Percentiles rank a stretch among this genome's conserved stretches.
These are phyloP conservation scores for Atkinsonella texensis DNA, from an alignment of 2,329 filamentous ascomycete species.

Conservation along the genomic window DNA sequence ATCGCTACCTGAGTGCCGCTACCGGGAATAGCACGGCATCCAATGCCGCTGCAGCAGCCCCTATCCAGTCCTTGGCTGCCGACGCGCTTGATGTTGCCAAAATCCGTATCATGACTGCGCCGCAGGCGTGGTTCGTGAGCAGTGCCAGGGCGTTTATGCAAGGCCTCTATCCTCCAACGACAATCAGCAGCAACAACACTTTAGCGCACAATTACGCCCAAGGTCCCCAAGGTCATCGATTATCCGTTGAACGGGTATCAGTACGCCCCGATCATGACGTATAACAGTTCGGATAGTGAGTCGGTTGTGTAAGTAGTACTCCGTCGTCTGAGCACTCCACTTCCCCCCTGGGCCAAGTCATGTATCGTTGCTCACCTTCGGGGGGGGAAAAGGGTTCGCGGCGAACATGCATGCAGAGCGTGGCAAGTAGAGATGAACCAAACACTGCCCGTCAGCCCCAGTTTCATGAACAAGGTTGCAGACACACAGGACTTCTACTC, in stretches of 20 bases:
- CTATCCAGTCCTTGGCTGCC: conserved; percentile 29
- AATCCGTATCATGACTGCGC: conserved; percentile 28
- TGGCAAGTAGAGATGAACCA: conserved; percentile 22
- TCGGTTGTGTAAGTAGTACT: conserved; percentile 31
- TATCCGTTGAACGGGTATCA: conserved; percentile 71
- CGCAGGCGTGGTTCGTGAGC: conserved; percentile 41
- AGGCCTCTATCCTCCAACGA: conserved; percentile 64
- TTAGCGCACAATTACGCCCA: conserved; percentile 28
- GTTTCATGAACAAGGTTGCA: conserved; percentile 14
- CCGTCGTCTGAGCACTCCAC: no score
- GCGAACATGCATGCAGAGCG: conserved; percentile 24
- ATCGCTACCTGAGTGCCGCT: conserved; percentile 31
- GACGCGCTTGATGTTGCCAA: conserved; percentile 37
- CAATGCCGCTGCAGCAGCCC: conserved; percentile 15
- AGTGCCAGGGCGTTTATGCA: conserved; percentile 71
- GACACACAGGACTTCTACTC: conserved; percentile 30
- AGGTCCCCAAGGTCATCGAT: conserved; percentile 37
- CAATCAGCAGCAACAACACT: conserved; percentile 19
- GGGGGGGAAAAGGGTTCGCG: conserved; percentile 24
- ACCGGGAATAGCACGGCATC: conserved; percentile 13
- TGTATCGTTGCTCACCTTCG: no score
- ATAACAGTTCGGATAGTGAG: conserved; percentile 31
- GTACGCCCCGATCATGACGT: conserved; percentile 54
- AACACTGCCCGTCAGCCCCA: conserved; percentile 14
- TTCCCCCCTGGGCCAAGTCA: no score